A percentile compares a stretch with the other conserved stretches of the same genome.
Evolutionary conservation across 768 basidiomycete species (phyloP).

Genomic region (Tricholoma bakamatsutake): DNA sequence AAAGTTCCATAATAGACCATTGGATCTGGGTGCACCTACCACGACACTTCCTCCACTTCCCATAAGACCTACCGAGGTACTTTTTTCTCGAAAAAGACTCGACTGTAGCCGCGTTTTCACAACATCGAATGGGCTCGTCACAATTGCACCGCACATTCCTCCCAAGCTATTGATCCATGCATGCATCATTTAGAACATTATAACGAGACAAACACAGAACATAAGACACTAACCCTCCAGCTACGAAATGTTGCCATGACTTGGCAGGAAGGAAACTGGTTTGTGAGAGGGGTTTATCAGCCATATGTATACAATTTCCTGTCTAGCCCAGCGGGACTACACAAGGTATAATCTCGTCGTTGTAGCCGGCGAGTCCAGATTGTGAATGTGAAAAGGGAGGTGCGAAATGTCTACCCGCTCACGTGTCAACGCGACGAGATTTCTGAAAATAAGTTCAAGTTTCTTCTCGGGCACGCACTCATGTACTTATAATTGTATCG

Average conservation of each 20-base stretch:
- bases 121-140: constrained; percentile 97
- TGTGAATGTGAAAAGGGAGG: not conserved
- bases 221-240: constrained; percentile 65
- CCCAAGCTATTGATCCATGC: constrained; percentile 57
- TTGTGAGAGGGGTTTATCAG: constrained; percentile 25
- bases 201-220: not conserved
- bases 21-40: constrained; percentile 33
- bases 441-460: too few relatives aligned
- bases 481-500: not conserved
- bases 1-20: constrained; percentile 81
- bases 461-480: too few relatives aligned
- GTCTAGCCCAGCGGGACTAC: not conserved
- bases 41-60: constrained; percentile 31
- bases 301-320: constrained; percentile 9
- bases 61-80: constrained; percentile 33
- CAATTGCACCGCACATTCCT: constrained; percentile 95
- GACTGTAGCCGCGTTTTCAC: constrained; percentile 97
- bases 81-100: constrained; percentile 58
- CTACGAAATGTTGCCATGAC: constrained; percentile 81
- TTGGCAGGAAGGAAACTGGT: constrained; percentile 52
- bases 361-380: not conserved
- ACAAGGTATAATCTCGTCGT: not conserved
- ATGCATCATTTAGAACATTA: constrained; percentile 1
- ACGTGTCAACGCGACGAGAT: constrained; percentile 6
- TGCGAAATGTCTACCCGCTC: not conserved